Conservation (phyloP, 768 basidiomycete genomes). For the Hericium rajendrae region DNA sequence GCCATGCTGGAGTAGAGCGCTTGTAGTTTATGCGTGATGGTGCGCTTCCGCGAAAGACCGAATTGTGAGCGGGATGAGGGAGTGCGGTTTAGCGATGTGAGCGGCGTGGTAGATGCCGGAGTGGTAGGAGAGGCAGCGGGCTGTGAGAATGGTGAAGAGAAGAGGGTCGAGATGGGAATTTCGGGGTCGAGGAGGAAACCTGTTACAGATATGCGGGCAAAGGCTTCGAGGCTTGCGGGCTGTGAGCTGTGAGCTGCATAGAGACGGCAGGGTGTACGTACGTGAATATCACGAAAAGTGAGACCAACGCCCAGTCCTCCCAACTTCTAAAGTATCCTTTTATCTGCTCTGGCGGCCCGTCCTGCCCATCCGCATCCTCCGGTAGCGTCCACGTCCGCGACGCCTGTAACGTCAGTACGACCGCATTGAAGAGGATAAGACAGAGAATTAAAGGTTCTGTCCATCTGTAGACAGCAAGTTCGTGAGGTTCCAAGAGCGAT, state of each 20-base stretch:
- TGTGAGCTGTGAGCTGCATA: conserved; percentile 5
- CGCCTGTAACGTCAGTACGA: conserved; percentile 75
- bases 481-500: neutral
- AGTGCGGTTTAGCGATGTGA: no score
- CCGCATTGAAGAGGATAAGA: conserved; percentile 76
- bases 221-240: conserved; percentile 60
- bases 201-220: conserved; percentile 82
- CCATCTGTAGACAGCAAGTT: conserved; percentile 37
- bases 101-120: neutral
- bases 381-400: conserved; percentile 39
- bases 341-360: conserved; percentile 31
- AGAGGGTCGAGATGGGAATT: conserved; percentile 41
- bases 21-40: conserved; percentile 37
- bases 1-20: conserved; percentile 36
- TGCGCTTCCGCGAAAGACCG: conserved; percentile 25
- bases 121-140: conserved; percentile 3
- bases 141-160: conserved; percentile 30
- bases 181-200: conserved; percentile 86
- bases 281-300: conserved; percentile 81
- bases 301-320: conserved; percentile 86
- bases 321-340: conserved; percentile 78
- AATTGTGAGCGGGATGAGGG: no score
- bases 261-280: conserved; percentile 27
- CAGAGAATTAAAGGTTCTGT: conserved; percentile 81
- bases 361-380: conserved; percentile 16